Evolutionary conservation across 2,329 filamentous ascomycete genomes (phyloP), one percentile per base, ranked within the genome.

Genomic region (Apiospora hydei): DNA sequence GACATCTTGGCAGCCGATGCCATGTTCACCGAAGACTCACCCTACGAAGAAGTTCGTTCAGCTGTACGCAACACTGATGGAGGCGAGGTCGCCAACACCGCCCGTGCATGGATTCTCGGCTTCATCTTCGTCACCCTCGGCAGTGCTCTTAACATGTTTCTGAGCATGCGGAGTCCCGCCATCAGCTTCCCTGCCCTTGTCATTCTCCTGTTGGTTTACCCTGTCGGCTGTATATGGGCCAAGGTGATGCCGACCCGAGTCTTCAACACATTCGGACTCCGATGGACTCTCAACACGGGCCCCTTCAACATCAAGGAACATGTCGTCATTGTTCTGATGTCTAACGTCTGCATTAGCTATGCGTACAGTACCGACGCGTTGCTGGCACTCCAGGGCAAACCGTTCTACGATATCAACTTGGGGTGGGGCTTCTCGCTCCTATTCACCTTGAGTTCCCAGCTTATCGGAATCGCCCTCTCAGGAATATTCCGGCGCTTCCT

Each of bases 401-500:
- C 83, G 0, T 84, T 82, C 26, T 83, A 82, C 70, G 72, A 83
- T 71, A 81, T 85, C 69, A 82, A 85, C 5, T 79, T 85, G 0
- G 82, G 85, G 10, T 86, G 85, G 74, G 85, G 85, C 0, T 88
- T 87, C 72, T 83, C 87, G 61, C 77, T 88, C 2, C 78, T 88
- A 0, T 80, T 88, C 68, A 84, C 82, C 4, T 80, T 88, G 44
- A 86, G 85, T 46, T 87, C 85, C 1, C 86, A 88, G 74, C 76
- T 87, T n/a, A 84, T 88, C 70, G 88, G 88, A 0, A 87, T 88
- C 61, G 85, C 85, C 2, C 78, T 89, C 41, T 87, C 88, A 1
- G 87, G 87, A 3, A 80, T 88, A 72, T 83, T 83, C 47, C 80
- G 85, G 16, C 81, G 83, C n/a, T 88, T 85, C 76, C 81, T 88